Conservation (phyloP, 2,329 filamentous ascomycete genomes). For the Colletotrichum sp. region DNA sequence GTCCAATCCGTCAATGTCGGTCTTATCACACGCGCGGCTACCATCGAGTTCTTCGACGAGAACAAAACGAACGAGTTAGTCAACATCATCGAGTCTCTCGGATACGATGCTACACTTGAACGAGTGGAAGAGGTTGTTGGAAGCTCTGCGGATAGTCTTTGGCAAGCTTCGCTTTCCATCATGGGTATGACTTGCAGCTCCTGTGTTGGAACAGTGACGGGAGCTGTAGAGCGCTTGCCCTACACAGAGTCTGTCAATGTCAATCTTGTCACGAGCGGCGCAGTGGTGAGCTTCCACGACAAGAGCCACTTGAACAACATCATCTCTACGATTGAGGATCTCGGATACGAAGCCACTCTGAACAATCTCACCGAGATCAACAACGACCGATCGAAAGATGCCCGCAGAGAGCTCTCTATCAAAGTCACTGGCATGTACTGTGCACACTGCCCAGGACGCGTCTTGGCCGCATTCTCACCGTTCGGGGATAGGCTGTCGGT, state of each 20-base stretch:
- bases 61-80: constrained; percentile 37
- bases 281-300: constrained; percentile 52
- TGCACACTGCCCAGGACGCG: constrained; percentile 68
- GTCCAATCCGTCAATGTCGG: constrained; percentile 66
- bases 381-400: constrained; percentile 19
- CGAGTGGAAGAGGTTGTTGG: constrained; percentile 48
- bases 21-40: constrained; percentile 71
- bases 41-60: constrained; percentile 55
- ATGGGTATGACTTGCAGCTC: constrained; percentile 78
- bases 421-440: constrained; percentile 77
- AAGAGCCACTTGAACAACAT: constrained; percentile 17
- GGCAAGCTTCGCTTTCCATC: constrained; percentile 62
- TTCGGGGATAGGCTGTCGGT: constrained; percentile 60
- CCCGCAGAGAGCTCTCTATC: constrained; percentile 66
- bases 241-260: constrained; percentile 50
- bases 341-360: constrained; percentile 64
- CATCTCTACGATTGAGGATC: constrained; percentile 48
- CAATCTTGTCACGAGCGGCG: constrained; percentile 66
- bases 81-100: constrained; percentile 65
- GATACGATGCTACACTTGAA: constrained; percentile 69
- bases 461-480: constrained; percentile 56
- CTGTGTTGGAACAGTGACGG: constrained; percentile 55
- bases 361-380: constrained; percentile 45
- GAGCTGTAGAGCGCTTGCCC: constrained; percentile 32
- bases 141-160: constrained; percentile 49